Evolutionary conservation across 208 protist species (phyloP).

Genomic region (Leishmania braziliensis): DNA sequence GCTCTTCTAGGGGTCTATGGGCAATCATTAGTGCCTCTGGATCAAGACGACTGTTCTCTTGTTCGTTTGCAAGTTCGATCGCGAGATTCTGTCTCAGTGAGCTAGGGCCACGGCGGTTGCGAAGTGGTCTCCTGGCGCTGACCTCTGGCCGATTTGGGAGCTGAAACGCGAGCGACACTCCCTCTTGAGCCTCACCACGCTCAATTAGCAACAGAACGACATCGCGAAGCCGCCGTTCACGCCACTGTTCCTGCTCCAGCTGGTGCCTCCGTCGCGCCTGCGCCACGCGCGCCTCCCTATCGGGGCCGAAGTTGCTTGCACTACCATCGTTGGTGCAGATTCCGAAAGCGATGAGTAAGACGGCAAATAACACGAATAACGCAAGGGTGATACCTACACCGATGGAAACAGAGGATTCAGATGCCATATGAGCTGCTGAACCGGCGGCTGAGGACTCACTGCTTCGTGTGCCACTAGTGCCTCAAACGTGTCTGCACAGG

Average conservation of each 20-base stretch:
- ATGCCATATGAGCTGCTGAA: constrained; percentile 1
- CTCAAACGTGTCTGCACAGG: background rate
- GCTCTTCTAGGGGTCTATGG: constrained; percentile 27
- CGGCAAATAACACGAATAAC: constrained; percentile 5
- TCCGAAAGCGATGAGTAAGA: constrained; percentile 5
- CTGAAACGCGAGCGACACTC: constrained; percentile 48
- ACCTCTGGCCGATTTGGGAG: constrained; percentile 33
- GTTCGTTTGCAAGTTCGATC: constrained; percentile 19
- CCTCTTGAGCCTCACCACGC: constrained; percentile 41
- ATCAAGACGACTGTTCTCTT: constrained; percentile 28
- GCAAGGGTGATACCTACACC: constrained; percentile 25
- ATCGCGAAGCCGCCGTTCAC: constrained; percentile 43
- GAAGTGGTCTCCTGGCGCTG: constrained; percentile 15
- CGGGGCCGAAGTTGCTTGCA: constrained; percentile 9
- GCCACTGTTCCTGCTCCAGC: constrained; percentile 46
- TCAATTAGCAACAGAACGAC: constrained; percentile 54
- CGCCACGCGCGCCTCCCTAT: constrained; percentile 28
- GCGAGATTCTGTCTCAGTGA: constrained; percentile 19
- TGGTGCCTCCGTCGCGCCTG: constrained; percentile 19
- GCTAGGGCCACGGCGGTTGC: background rate
- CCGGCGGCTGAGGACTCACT: background rate
- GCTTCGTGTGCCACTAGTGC: background rate
- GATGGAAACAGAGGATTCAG: background rate
- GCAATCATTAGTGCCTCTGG: constrained; percentile 25
- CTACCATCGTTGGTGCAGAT: constrained; percentile 7